Percentiles rank a stretch among this genome's conserved stretches.
Conservation (phyloP, 805 yeast genomes). For the Barnettozyma pratensis region DNA sequence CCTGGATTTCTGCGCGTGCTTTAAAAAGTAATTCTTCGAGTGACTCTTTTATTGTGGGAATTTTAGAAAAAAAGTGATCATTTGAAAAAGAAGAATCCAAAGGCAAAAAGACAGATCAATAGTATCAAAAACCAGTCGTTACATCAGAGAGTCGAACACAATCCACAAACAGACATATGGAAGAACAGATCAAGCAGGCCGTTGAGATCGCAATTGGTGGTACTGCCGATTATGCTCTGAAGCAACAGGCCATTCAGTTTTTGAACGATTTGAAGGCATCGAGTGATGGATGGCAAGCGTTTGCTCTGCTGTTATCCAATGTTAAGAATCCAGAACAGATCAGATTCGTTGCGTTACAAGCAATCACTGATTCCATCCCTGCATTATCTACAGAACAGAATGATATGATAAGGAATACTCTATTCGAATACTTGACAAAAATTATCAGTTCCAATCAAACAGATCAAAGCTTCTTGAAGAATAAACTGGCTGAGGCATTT, state of each 20-base stretch:
- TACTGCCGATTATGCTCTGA: conserved; percentile 20
- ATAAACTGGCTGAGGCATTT: conserved; percentile 53
- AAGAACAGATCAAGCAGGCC: conserved; percentile 27
- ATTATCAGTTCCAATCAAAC: conserved; percentile 16
- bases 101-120: not conserved
- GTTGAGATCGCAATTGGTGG: conserved; percentile 27
- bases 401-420: conserved; percentile 21
- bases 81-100: not conserved
- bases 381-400: conserved; percentile 15
- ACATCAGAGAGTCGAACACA: not conserved
- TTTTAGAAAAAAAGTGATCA: not conserved
- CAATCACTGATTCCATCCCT: conserved; percentile 23
- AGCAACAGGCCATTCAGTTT: conserved; percentile 37
- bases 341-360: conserved; percentile 26
- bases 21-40: not conserved
- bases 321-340: conserved; percentile 24
- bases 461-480: conserved; percentile 43
- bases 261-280: conserved; percentile 38
- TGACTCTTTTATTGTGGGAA: not conserved
- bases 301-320: conserved; percentile 34
- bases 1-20: too few species aligned
- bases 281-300: conserved; percentile 42
- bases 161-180: conserved; percentile 9
- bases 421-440: conserved; percentile 16
- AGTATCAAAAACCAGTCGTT: not conserved